These are phyloP conservation scores for Phymatotrichopsis omnivora DNA, from an alignment of 2,329 filamentous ascomycete species.

Conservation along the genomic window DNA sequence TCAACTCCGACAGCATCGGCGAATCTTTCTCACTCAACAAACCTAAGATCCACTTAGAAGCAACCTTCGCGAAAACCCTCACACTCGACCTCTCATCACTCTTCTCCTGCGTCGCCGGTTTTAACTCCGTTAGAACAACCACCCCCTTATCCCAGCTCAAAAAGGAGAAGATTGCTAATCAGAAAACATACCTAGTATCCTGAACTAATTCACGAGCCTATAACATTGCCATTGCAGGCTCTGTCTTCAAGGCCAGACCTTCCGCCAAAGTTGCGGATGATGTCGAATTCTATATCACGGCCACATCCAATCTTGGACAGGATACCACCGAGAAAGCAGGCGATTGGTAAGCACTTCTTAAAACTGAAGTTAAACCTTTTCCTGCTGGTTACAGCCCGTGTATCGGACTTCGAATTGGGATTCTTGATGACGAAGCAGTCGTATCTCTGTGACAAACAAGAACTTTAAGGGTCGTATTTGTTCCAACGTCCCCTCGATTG, in stretches of 20 bases:
- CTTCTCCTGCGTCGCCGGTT: conserved; percentile 72
- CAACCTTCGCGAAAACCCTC: conserved; percentile 70
- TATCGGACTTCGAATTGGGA: conserved; percentile 69
- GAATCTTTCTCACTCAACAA: too few species aligned
- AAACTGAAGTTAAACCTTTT: conserved; percentile 57
- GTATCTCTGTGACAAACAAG: conserved; percentile 70
- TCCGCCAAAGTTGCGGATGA: too few species aligned
- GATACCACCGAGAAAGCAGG: conserved; percentile 64
- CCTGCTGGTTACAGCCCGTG: conserved; percentile 71
- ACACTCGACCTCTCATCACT: conserved; percentile 75
- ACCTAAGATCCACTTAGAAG: conserved; percentile 57
- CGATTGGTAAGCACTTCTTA: too few species aligned
- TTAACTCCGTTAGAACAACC: too few species aligned
- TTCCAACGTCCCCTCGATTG: conserved; percentile 71
- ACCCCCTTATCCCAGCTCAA: too few species aligned
- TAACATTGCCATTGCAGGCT: too few species aligned
- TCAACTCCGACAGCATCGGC: conserved; percentile 64
- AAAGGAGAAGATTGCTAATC: too few species aligned
- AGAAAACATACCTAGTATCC: too few species aligned
- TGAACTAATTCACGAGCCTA: too few species aligned
- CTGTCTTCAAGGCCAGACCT: too few species aligned
- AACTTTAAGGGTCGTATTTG: conserved; percentile 93
- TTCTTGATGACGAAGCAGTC: conserved; percentile 71
- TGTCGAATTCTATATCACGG: too few species aligned
- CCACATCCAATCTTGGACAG: conserved; percentile 71